Percentiles rank a stretch among this genome's conserved stretches.
phyloP scores from a whole-genome alignment of 2,329 filamentous ascomycete species.

The Microcyclosporella mali region DNA sequence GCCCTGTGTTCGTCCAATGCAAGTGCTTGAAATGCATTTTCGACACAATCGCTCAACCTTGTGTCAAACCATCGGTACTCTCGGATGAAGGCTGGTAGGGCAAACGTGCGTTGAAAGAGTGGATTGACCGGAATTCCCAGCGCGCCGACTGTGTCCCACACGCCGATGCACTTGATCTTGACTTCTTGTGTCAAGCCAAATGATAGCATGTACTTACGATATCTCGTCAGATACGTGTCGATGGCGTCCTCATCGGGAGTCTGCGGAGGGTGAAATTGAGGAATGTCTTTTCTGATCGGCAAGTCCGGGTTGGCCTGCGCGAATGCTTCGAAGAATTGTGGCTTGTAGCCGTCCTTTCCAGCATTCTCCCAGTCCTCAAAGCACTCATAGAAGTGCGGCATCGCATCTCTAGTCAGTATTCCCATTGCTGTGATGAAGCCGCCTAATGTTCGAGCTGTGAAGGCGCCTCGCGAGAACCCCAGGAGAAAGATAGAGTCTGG shows the following conservation, averaged over 20 bases:
- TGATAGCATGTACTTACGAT: constrained; percentile 23
- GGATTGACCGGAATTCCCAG: constrained; percentile 34
- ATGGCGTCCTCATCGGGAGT: constrained; percentile 14
- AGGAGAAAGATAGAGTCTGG: constrained; percentile 42
- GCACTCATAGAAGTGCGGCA: constrained; percentile 31
- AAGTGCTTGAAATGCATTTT: constrained; percentile 52
- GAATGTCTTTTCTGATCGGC: constrained; percentile 5
- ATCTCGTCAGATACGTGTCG: constrained; percentile 25
- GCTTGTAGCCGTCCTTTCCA: constrained; percentile 24
- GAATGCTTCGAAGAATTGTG: constrained; percentile 27
- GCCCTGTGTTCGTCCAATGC: constrained; percentile 49
- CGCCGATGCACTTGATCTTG: constrained; percentile 36
- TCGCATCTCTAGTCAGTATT: constrained; percentile 33
- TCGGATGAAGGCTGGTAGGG: constrained; percentile 26
- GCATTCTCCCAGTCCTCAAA: constrained; percentile 32
- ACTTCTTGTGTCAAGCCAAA: constrained; percentile 19
- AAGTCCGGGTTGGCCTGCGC: constrained; percentile 20
- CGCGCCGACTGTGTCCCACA: constrained; percentile 43
- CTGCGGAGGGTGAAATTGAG: constrained; percentile 4
- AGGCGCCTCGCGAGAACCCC: constrained; percentile 43
- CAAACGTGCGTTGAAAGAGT: constrained; percentile 27
- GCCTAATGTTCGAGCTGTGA: constrained; percentile 38
- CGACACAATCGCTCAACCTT: constrained; percentile 33
- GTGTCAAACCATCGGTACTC: constrained; percentile 34
- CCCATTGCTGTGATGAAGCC: constrained; percentile 42